phyloP scores from a whole-genome alignment of 441 rosid genomes.

The Adansonia rubrostipa region DNA sequence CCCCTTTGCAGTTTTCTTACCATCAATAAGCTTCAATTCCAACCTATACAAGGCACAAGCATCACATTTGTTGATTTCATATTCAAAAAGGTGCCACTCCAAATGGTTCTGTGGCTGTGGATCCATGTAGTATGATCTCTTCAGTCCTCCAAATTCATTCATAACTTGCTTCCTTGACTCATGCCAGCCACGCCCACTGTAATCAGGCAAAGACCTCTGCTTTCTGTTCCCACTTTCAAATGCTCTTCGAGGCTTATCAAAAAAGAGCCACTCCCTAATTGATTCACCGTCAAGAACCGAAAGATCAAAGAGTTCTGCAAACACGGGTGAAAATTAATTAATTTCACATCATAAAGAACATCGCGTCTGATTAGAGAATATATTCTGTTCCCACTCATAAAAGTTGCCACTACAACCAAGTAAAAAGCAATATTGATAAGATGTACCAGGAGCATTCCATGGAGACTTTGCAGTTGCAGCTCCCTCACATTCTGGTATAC shows the following conservation, averaged over 20 bases:
- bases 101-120: constrained; percentile 93
- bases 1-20: constrained; percentile 86
- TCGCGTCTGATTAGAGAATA: neutral
- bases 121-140: constrained; percentile 99
- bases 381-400: constrained; percentile 20
- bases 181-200: constrained; percentile 98
- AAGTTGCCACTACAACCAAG: constrained; percentile 16
- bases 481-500: constrained; percentile 97
- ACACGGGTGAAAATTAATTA: constrained; percentile 24
- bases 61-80: constrained; percentile 92
- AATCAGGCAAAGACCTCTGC: constrained; percentile 97
- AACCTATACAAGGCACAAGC: constrained; percentile 95
- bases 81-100: constrained; percentile 97
- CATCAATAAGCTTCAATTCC: constrained; percentile 87
- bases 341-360: constrained; percentile 9
- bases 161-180: constrained; percentile 98
- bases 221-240: constrained; percentile 99
- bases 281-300: constrained; percentile 84
- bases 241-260: constrained; percentile 98
- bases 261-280: constrained; percentile 98
- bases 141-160: constrained; percentile 91
- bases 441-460: constrained; percentile 97
- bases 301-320: constrained; percentile 96
- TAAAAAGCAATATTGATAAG: constrained; percentile 17
- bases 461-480: constrained; percentile 99